These are phyloP conservation scores for Aspergillus nomiae DNA, from an alignment of 2,329 filamentous ascomycete genomes.

Conservation along the genomic window DNA sequence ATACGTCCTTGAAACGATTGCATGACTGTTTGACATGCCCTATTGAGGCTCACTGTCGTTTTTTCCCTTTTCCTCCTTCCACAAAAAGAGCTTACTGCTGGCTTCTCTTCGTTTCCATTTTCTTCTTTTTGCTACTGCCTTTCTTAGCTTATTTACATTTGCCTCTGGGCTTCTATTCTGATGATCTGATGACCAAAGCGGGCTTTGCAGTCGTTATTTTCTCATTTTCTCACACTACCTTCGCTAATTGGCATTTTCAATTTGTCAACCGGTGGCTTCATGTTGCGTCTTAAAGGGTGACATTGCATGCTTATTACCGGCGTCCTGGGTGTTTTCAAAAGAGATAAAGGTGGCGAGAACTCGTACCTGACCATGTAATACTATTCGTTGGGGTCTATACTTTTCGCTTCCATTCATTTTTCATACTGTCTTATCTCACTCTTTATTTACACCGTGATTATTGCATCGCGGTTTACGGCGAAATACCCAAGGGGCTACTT, in stretches of 20 bases:
- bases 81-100: neutral
- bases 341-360: slow-evolving; percentile 21
- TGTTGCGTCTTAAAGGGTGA: slow-evolving; percentile 10
- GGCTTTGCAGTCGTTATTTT: slow-evolving; percentile 41
- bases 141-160: neutral
- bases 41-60: slow-evolving; percentile 22
- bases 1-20: slow-evolving; percentile 30
- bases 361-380: slow-evolving; percentile 36
- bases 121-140: slow-evolving; percentile 14
- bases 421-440: slow-evolving; percentile 16
- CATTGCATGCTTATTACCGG: slow-evolving; percentile 25
- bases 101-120: slow-evolving; percentile 17
- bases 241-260: slow-evolving; percentile 13
- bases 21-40: slow-evolving; percentile 26
- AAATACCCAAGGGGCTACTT: slow-evolving; percentile 22
- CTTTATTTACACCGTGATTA: slow-evolving; percentile 17
- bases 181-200: slow-evolving; percentile 45
- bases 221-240: slow-evolving; percentile 10
- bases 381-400: slow-evolving; percentile 23
- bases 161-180: slow-evolving; percentile 18
- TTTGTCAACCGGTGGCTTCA: slow-evolving; percentile 10
- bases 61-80: slow-evolving; percentile 7
- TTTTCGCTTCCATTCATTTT: slow-evolving; percentile 14
- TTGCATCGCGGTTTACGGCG: slow-evolving; percentile 13
- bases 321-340: slow-evolving; percentile 33